Base-by-base conservation (phyloP, 2,329 filamentous ascomycete species). In the Rasamsonia emersonii region DNA sequence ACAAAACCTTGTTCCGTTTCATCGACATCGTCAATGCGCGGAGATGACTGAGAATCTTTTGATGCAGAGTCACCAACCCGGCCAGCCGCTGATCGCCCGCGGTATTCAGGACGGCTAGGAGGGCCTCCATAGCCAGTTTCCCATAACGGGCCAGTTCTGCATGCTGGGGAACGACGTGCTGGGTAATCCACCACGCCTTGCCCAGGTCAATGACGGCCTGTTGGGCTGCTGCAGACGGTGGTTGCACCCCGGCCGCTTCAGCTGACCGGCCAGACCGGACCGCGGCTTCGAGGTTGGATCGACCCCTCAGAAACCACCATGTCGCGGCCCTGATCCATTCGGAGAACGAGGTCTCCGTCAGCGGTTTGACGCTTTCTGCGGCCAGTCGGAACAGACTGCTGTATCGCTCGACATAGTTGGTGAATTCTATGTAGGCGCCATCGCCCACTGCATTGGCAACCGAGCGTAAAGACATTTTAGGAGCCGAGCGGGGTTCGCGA, bases 241-340 rank as follows among this genome's bases (percentile, higher is more conserved):
- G n/a, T n/a, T n/a, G n/a, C 7, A 21, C n/a, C 11, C 25, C 30
- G n/a, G 7, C 14, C 8, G 14, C 30, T 4, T 38, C 38, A 6
- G 38, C 21, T 9, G 11, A 35, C 8, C 32, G 70, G 5, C 75
- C 71, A 32, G 75, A 77, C 38, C 84, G 72, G 28, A 93, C 77
- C 23, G 79, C 68, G 9, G 63, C 58, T 54, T 94, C 88, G 31
- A 94, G 67, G 7, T 78, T 77, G 49, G 79, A 75, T 39, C 86
- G 78, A 13, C 86, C 88, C 44, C 76, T 81, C 27, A 93, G 53
- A 49, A 94, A 93, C 88, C 88, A 95, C 88, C 88, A 95, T 1
- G 84, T 65, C 3, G 77, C 79, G 15, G 78, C 79, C 36, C 83
- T 73, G 7, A 81, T 68, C 64, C 88, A 80, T 38, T 86, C 75